A percentile compares a stretch with the other conserved stretches of the same genome.
phyloP scores from a whole-genome alignment of 306 rosid genomes.

The Corylus heterophylla region DNA sequence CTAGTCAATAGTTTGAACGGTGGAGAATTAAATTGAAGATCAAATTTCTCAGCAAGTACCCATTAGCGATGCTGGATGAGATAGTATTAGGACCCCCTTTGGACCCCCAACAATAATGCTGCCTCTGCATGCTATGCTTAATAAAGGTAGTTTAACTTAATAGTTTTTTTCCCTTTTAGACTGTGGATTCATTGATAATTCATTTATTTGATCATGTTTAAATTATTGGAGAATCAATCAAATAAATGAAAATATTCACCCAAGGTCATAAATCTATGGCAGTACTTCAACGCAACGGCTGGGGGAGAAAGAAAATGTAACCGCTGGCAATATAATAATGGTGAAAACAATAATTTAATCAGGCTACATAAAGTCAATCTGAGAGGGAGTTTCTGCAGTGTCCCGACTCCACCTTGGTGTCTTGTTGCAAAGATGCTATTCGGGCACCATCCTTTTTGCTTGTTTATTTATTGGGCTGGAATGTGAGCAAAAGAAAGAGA shows the following conservation, averaged over 20 bases:
- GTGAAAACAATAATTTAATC: background rate
- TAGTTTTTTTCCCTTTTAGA: background rate
- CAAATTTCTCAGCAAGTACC: conserved; percentile 8
- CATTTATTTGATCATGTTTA: background rate
- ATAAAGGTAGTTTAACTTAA: background rate
- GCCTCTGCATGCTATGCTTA: background rate
- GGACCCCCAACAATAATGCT: conserved; percentile 29
- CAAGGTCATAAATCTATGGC: background rate
- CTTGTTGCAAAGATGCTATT: conserved; percentile 57
- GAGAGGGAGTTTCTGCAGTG: conserved; percentile 21
- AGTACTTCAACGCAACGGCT: background rate
- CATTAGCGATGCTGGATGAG: conserved; percentile 26
- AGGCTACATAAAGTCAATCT: conserved; percentile 46
- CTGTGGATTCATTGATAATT: background rate
- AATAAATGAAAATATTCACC: too few species aligned
- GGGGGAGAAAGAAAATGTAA: background rate
- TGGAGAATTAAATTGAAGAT: conserved; percentile 27
- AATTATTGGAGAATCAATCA: background rate
- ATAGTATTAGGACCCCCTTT: conserved; percentile 36
- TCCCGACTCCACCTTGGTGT: conserved; percentile 45
- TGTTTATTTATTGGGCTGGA: background rate
- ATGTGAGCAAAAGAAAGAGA: conserved; percentile 20
- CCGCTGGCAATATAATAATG: background rate
- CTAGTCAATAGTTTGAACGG: conserved; percentile 15
- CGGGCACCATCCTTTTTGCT: conserved; percentile 12